Evolutionary conservation across 2,329 filamentous ascomycete species (phyloP), one percentile per base, ranked within the genome.

Genomic region (Knoxdaviesia proteae): DNA sequence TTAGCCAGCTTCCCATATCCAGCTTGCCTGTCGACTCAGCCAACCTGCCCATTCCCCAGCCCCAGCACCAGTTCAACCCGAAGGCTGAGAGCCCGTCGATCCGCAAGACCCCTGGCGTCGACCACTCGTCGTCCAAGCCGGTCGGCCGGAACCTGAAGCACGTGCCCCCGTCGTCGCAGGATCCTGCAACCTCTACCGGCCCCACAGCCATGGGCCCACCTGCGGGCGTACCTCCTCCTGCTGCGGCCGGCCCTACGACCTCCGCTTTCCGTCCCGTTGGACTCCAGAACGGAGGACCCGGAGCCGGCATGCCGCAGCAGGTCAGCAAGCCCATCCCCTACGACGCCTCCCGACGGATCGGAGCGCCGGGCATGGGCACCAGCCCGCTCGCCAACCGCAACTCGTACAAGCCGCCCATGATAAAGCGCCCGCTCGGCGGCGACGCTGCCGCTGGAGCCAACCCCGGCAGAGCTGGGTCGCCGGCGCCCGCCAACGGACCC

Each of bases 61-160:
- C 61, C 6, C 62, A 62, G 5, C 67, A 73, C 8, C 62, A 67
- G 30, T 88, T 87, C 56, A 80, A 87, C 50, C 80, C 80, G 3
- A 76, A 76, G 45, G 68, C 75, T 5, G 80, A 87, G 52, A 84
- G 78, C 47, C 86, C 87, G 0, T 90, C 86, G 0, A 86, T 94
- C 53, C 74, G 84, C 47, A 87, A 88, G 55, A 94, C 88, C 0
- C 80, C 81, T 0, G 87, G 87, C 3, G 71, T 94, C 36, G 84
- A 94, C 52, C 84, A 92, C 53, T 75, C 63, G 29, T 78, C 74
- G 42, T 87, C 81, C 5, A 77, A 79, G 42, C 84, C 86, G 0
- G 61, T 94, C 2, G 69, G 68, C 4, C 71, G 68, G 47, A 67
- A 64, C 39, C 61, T 66, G 0, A 63, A 70, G 47, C 70, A 76